phyloP scores from a whole-genome alignment of 106 monocot species.

The Acanthochlamys bracteata region DNA sequence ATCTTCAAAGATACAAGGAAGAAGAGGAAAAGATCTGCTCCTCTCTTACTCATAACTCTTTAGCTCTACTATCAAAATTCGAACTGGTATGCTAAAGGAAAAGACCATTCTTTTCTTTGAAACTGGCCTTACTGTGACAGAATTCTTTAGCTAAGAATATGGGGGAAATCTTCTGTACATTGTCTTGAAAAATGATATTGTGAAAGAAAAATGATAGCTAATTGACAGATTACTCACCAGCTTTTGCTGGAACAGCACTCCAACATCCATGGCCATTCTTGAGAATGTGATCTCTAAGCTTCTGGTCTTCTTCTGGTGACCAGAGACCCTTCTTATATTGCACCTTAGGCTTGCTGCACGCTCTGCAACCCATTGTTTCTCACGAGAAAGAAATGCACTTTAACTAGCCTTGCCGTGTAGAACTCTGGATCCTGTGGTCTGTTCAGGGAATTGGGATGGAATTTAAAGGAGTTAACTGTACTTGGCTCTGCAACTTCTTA shows the following conservation, averaged over 20 bases:
- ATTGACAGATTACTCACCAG: constrained; percentile 15
- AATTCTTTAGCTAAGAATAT: no score
- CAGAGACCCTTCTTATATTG: constrained; percentile 28
- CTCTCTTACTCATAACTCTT: no score
- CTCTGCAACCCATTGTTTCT: constrained; percentile 17
- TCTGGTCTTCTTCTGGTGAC: constrained; percentile 42
- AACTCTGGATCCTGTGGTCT: background rate
- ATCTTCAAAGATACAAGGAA: no score
- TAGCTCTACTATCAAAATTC: no score
- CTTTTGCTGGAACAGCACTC: constrained; percentile 31
- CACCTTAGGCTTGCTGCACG: constrained; percentile 22
- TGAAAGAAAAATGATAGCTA: background rate
- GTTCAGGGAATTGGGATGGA: background rate
- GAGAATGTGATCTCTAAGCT: constrained; percentile 26
- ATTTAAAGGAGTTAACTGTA: no score
- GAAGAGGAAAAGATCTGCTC: no score
- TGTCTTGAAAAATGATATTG: background rate
- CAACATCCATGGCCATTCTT: constrained; percentile 30
- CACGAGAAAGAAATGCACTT: background rate
- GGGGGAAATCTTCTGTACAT: no score
- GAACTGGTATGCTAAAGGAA: no score
- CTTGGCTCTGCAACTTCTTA: no score
- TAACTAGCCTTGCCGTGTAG: background rate
- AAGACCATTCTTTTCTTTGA: no score
- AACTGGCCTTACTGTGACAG: no score